Evolutionary conservation across 345 rosid species (phyloP).

Genomic region (Lepidium sativum): DNA sequence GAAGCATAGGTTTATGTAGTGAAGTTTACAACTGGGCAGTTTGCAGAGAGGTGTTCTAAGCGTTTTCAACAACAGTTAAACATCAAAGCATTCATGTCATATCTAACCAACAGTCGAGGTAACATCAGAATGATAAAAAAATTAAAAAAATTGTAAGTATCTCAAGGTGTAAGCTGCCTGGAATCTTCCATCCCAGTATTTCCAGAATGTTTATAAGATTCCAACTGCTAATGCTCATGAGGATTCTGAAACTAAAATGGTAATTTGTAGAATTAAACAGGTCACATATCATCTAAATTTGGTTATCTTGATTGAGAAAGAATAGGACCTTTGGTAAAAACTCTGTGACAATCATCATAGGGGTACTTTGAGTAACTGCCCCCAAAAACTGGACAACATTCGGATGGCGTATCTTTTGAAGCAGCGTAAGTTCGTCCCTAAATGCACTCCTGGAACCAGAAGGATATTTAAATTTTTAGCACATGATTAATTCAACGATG

Average conservation of each 20-base stretch:
- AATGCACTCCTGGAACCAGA: slow-evolving; percentile 56
- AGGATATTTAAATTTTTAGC: slow-evolving; percentile 1
- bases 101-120: slow-evolving; percentile 1
- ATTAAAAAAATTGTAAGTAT: background rate
- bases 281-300: background rate
- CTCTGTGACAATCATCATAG: slow-evolving; percentile 85
- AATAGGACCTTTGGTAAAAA: slow-evolving; percentile 55
- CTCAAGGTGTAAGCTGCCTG: background rate
- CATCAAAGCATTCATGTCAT: background rate
- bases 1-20: background rate
- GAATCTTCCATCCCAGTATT: background rate
- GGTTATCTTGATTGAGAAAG: slow-evolving; percentile 4
- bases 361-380: slow-evolving; percentile 84
- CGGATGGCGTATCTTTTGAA: slow-evolving; percentile 82
- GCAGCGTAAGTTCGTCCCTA: slow-evolving; percentile 69
- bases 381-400: slow-evolving; percentile 86
- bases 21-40: background rate
- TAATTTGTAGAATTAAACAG: background rate
- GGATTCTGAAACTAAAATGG: background rate
- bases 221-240: background rate
- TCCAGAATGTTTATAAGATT: background rate
- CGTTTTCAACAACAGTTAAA: too few relatives aligned
- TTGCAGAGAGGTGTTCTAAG: too few relatives aligned
- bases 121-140: background rate
- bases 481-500: background rate